These are phyloP conservation scores for Biscogniauxia marginata DNA, from an alignment of 2,329 filamentous ascomycete genomes.

Conservation along the genomic window DNA sequence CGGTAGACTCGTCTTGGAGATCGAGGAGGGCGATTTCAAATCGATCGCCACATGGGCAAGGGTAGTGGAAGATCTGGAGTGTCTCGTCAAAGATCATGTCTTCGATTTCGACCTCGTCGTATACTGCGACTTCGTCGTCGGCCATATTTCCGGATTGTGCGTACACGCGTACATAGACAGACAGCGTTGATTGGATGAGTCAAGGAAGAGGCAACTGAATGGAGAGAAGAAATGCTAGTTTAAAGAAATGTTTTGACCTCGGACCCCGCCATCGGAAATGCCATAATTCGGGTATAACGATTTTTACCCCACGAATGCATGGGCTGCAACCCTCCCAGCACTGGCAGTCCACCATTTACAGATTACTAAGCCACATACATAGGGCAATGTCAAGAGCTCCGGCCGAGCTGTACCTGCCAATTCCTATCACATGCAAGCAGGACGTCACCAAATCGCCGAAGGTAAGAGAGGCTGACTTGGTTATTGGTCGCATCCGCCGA, in stretches of 20 bases:
- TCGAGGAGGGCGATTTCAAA: constrained; percentile 89
- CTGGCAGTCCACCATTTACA: too few relatives aligned
- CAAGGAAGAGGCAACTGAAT: background rate
- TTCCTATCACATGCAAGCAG: constrained; percentile 29
- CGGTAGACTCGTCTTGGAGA: constrained; percentile 76
- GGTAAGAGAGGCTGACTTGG: constrained; percentile 5
- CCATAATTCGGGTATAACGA: too few relatives aligned
- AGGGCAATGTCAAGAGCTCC: too few relatives aligned
- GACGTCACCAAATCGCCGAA: constrained; percentile 24
- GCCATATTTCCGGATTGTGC: constrained; percentile 64
- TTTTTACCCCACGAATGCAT: too few relatives aligned
- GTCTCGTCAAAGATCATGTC: constrained; percentile 89
- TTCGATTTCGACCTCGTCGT: constrained; percentile 98
- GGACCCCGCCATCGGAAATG: background rate
- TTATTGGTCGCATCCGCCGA: constrained; percentile 24
- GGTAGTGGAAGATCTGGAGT: constrained; percentile 89
- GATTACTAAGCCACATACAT: background rate
- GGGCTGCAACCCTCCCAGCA: too few relatives aligned
- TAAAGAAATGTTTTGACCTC: background rate
- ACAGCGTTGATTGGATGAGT: background rate
- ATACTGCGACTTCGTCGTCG: constrained; percentile 69
- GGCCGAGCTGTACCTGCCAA: background rate
- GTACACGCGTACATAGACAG: too few relatives aligned
- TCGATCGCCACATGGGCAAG: constrained; percentile 93
- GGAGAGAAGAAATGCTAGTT: too few relatives aligned